A percentile compares a stretch with the other conserved stretches of the same genome.
Evolutionary conservation across 371 early-diverging fungal species (phyloP).

Genomic region (Circinella minor): DNA sequence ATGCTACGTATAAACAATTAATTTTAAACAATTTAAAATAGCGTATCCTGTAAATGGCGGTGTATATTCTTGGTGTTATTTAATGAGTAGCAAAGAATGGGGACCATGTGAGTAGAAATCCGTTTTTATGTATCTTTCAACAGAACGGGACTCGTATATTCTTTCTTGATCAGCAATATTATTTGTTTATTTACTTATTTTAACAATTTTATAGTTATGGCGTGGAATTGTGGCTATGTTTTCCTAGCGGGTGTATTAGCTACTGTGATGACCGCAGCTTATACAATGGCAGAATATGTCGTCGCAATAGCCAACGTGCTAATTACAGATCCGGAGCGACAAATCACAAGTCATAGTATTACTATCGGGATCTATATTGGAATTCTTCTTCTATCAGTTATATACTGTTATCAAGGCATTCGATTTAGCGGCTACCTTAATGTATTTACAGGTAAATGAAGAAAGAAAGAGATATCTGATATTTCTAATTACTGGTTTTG

Average conservation of each 20-base stretch:
- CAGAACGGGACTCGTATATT: too few relatives aligned
- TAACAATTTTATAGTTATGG: constrained; percentile 36
- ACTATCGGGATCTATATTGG: constrained; percentile 39
- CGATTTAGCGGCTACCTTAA: constrained; percentile 35
- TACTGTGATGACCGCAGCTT: constrained; percentile 38
- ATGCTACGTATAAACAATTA: neutral
- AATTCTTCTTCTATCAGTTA: constrained; percentile 25
- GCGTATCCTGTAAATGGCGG: constrained; percentile 43
- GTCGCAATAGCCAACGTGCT: constrained; percentile 11
- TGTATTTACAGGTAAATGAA: constrained; percentile 19
- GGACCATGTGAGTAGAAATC: constrained; percentile 32
- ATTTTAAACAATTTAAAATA: neutral
- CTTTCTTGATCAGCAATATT: too few relatives aligned
- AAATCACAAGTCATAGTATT: constrained; percentile 31
- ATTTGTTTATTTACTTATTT: too few relatives aligned
- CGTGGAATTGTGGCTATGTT: constrained; percentile 42
- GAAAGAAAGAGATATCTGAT: neutral
- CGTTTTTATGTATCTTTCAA: too few relatives aligned
- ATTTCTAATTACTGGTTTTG: too few relatives aligned
- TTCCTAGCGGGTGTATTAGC: constrained; percentile 37
- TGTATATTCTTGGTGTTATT: constrained; percentile 37
- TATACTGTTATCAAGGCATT: constrained; percentile 32
- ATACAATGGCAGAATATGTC: constrained; percentile 35
- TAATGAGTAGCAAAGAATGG: constrained; percentile 36
- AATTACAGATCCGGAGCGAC: neutral